Base-by-base conservation (phyloP, 306 rosid genomes). In the Mimosa bimucronata region DNA sequence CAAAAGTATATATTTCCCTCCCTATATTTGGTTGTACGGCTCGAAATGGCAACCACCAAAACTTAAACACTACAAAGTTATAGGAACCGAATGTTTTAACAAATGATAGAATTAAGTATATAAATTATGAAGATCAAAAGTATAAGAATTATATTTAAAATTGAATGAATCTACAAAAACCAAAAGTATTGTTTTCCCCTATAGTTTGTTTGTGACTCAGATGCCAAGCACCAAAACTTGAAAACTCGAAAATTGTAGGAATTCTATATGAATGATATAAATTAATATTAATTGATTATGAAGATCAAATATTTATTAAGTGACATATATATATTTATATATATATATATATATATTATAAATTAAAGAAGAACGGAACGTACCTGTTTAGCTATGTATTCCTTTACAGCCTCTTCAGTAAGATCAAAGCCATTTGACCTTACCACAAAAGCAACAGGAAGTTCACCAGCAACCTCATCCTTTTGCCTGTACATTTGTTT, bases 371-470 rank as follows among this genome's bases (percentile, higher is more conserved):
- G 60, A 7, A 55, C 18, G 26, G 30, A 6, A n/a, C 28, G 8
- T 41, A 67, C 98, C 97, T 88, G 94, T 79, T 92, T 92, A 13
- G 98, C 82, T 52, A 95, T 83, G 77, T 85, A 91, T 68, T 90
- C 92, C 71, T 92, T 93, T 0, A 92, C 88, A 13, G 79, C 81
- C 68, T 91, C 97, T 80, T 95, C 97, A 0, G 92, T 88, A 9
- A 92, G 86, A 28, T 84, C 91, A 48, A 71, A 55, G 7, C 86
- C 85, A 37, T 72, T 83, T 15, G 98, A 90, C 34, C 88, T 83
- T 44, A 95, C 98, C 26, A 95, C 91, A 37, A 90, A 92, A 8
- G 98, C 98, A 50, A 93, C 98, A 0, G 98, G 98, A 82, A 95
- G 85, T 83, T 95, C 98, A 28, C 98, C 98, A 3, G 98, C 98